Conservation (phyloP, 1,139 yeast species). For the Geotrichum aggregatum region DNA sequence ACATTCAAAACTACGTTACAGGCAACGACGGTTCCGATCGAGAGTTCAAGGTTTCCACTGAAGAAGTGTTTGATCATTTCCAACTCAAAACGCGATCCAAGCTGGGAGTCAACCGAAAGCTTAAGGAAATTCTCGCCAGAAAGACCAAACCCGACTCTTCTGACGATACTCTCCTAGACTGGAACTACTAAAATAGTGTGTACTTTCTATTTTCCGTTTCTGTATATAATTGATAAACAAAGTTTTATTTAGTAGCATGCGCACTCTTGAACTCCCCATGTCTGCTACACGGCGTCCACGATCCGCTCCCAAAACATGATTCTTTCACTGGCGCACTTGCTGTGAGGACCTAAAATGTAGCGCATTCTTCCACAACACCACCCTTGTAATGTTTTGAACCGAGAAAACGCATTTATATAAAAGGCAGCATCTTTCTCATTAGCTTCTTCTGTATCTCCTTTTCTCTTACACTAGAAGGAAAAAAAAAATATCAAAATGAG, state of each 20-base stretch:
- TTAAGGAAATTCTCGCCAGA: conserved; percentile 52
- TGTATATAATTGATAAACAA: background rate
- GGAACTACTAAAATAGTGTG: conserved; percentile 42
- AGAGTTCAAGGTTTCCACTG: conserved; percentile 65
- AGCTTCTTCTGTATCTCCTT: background rate
- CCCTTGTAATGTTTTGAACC: background rate
- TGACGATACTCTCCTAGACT: conserved; percentile 56
- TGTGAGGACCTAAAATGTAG: background rate
- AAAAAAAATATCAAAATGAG: too few species aligned
- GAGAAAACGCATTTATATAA: background rate
- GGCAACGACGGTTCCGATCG: conserved; percentile 64
- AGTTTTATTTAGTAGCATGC: background rate
- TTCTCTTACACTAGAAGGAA: background rate
- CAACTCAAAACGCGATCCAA: conserved; percentile 49
- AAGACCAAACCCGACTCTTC: conserved; percentile 60
- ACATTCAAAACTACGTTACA: conserved; percentile 55
- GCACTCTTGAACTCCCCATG: background rate
- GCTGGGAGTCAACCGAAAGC: conserved; percentile 59
- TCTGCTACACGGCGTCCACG: background rate
- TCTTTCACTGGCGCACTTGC: background rate
- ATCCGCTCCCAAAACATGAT: background rate
- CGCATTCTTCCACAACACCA: background rate
- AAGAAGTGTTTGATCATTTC: conserved; percentile 63
- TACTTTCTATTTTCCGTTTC: background rate
- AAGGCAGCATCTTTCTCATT: background rate